Conservation (phyloP, 345 rosid genomes). For the Pistacia vera region DNA sequence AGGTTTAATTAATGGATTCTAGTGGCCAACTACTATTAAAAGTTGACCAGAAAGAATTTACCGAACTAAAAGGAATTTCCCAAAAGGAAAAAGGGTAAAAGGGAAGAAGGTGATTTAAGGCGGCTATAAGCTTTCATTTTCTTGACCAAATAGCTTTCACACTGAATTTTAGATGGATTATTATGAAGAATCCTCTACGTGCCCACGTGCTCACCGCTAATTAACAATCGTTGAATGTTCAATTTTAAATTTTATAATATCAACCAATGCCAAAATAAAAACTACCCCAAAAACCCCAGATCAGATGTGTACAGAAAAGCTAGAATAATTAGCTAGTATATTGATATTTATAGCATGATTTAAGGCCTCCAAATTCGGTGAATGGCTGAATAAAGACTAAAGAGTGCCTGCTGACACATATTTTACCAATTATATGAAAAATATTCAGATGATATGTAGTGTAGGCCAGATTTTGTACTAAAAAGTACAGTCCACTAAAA, state of each 20-base stretch:
- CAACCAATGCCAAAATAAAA: not conserved
- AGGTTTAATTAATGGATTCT: too few species aligned
- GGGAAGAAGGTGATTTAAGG: too few species aligned
- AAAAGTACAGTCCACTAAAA: constrained; percentile 12
- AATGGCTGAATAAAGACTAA: not conserved
- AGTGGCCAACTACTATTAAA: too few species aligned
- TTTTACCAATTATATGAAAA: not conserved
- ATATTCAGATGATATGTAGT: not conserved
- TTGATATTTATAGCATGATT: not conserved
- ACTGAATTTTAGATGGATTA: too few species aligned
- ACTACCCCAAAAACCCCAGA: not conserved
- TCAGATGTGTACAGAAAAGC: too few species aligned
- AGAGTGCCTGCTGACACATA: not conserved
- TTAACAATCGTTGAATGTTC: not conserved
- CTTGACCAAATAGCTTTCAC: constrained; percentile 6
- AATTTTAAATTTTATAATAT: not conserved
- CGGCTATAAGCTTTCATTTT: not conserved
- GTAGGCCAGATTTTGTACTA: not conserved
- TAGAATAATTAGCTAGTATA: not conserved
- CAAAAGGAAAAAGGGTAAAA: too few species aligned
- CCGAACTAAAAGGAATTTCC: too few species aligned
- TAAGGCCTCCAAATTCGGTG: not conserved
- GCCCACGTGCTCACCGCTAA: not conserved
- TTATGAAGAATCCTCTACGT: not conserved
- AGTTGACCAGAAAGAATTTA: too few species aligned